Percentiles rank a stretch among this genome's conserved stretches.
Conservation (phyloP, 2,329 filamentous ascomycete genomes). For the Xylariaceae sp. region DNA sequence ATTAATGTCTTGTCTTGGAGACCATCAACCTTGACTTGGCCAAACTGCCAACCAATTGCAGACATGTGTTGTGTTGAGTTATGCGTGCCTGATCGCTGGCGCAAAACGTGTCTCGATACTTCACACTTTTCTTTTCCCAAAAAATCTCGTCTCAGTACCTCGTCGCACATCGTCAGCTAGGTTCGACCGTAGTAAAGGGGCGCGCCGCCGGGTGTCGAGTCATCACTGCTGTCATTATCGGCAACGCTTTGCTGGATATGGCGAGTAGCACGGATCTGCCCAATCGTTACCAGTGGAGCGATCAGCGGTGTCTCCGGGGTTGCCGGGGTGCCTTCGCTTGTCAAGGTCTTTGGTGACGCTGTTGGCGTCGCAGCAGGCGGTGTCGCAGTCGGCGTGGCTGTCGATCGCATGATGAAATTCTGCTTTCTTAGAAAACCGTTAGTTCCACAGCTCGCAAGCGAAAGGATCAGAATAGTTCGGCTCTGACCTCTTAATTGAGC, state of each 20-base stretch:
- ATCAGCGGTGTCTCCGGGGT: too few species aligned
- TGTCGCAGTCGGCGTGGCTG: background rate
- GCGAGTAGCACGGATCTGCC: conserved; percentile 11
- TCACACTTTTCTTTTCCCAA: background rate
- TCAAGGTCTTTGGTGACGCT: too few species aligned
- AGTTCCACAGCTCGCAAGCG: conserved; percentile 27
- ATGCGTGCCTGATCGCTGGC: too few species aligned
- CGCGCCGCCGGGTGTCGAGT: conserved; percentile 17
- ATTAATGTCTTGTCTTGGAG: too few species aligned
- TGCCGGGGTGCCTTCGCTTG: too few species aligned
- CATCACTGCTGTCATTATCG: conserved; percentile 20
- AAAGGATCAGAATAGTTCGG: conserved; percentile 39
- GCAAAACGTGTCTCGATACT: too few species aligned
- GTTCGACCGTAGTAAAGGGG: conserved; percentile 2
- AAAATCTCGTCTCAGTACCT: background rate
- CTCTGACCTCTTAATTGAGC: conserved; percentile 50
- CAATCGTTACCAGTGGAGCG: background rate
- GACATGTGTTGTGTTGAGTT: too few species aligned
- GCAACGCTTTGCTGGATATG: conserved; percentile 5
- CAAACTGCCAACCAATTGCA: too few species aligned
- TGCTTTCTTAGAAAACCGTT: conserved; percentile 17
- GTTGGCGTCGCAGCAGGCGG: too few species aligned
- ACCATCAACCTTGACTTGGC: too few species aligned
- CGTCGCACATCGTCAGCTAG: background rate
- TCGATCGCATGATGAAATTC: background rate